Base-by-base conservation (phyloP, 208 protist genomes). In the Wallacemonas collosoma region DNA sequence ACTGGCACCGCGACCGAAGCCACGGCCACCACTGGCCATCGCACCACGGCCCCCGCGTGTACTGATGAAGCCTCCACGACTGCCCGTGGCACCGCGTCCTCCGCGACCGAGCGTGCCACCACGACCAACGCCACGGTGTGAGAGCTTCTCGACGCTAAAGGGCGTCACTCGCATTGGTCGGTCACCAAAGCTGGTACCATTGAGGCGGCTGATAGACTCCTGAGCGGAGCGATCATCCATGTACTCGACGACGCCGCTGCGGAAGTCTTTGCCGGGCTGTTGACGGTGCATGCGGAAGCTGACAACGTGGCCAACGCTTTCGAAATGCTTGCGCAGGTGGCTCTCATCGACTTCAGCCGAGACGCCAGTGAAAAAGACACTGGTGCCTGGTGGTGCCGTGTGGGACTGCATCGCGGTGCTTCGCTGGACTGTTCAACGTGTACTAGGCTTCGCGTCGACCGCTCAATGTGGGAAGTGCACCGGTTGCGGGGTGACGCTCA, bases 281-380 rank as follows among this genome's bases (percentile, higher is more conserved):
- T 87, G 87, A 39, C 79, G 81, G 54, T 88, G 77, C 50, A 93
- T 74, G 62, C 73, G 82, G 60, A 95, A 93, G 72, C 85, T 82
- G 2, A 93, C 80, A 26, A 91, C 76, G 80, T 92, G 89, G 51
- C 92, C 92, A n/a, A 94, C 82, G 50, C 83, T 86, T 68, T 93
- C 87, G 76, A 96, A 96, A 67, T 91, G 89, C 44, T 88, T 84
- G n/a, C 88, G 87, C n/a, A 96, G 71, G 17, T 72, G 65, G 1
- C 56, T 67, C 47, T 82, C 71, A 39, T 90, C 83, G 58, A 94
- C 82, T 62, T 85, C 80, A 1, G 91, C 70, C 6, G 89, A 87
- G n/a, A 96, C 82, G 64, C 83, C 84, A n/a, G 85, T 93, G 72
- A 95, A 96, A 72, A 91, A 95, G 47, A 94, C 88, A 75, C 82